Conservation (phyloP, 2,329 filamentous ascomycete species). For the Dryadomyces quercivorus region DNA sequence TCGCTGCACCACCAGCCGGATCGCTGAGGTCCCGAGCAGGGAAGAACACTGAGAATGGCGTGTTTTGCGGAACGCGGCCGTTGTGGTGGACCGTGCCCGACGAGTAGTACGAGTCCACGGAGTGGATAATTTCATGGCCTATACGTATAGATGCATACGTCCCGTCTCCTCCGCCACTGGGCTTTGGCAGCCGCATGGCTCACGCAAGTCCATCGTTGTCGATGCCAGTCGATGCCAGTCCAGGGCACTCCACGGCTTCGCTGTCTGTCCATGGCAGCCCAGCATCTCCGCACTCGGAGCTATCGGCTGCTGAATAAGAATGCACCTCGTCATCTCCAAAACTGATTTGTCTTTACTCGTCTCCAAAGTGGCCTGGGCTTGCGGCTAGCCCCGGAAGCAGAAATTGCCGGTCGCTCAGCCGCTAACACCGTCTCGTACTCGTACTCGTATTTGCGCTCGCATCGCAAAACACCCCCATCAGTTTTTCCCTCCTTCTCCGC, state of each 20-base stretch:
- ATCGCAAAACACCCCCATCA: conserved; percentile 19
- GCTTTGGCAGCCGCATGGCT: too few relatives aligned
- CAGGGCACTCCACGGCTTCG: too few relatives aligned
- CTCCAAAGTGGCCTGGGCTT: not conserved
- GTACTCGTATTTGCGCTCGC: not conserved
- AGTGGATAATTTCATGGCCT: not conserved
- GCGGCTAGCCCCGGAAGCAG: not conserved
- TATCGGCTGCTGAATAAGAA: not conserved
- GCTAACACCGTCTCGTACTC: not conserved
- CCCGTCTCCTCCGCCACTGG: too few relatives aligned
- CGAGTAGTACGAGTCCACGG: not conserved
- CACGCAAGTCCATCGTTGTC: too few relatives aligned
- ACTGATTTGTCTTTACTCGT: not conserved
- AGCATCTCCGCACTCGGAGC: not conserved
- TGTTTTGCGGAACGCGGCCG: conserved; percentile 2
- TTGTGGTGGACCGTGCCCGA: not conserved
- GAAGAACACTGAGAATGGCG: conserved; percentile 6
- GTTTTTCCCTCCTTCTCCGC: conserved; percentile 26
- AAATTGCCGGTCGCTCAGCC: not conserved
- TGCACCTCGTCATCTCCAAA: not conserved
- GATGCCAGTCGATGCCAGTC: too few relatives aligned
- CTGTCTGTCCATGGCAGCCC: not conserved
- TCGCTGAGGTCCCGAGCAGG: conserved; percentile 4
- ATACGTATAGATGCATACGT: not conserved
- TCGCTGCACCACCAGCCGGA: conserved; percentile 7